Evolutionary conservation across 768 basidiomycete genomes (phyloP), one percentile per base, ranked within the genome.

Genomic region (Kwoniella europaea): DNA sequence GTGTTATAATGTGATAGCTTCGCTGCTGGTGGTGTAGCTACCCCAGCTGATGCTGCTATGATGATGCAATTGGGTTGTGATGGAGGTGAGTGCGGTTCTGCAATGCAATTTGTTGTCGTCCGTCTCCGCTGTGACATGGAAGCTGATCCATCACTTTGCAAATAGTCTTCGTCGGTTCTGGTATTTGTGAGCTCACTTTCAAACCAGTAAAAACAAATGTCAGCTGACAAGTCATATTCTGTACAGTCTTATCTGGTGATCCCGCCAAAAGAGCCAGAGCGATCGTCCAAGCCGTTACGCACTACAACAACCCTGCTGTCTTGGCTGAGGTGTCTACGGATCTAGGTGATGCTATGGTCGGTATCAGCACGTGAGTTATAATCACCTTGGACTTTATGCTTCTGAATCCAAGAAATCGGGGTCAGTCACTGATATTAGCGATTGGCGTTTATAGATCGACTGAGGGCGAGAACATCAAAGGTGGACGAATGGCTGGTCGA

Each of bases 11-110:
- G 59, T 71, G 12, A 22, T 57, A 77, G 76, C 84, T 98, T 99
- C 84, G 94, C 94, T 16, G 96, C 95, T 66, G 95, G 94, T 67
- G 94, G 94, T 64, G 88, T 95, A 62, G 92, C 93, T 58, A 94
- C 93, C 10, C 94, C 94, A 60, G 93, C 92, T 92, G 96, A 99
- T 84, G 96, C 96, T 16, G 97, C 97, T 3, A 84, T 98, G 73
- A 97, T 98, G 96, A 98, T 98, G 95, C 94, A 96, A 81, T 88
- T 98, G 44, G 94, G 96, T 44, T 94, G 93, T 83, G 96, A 96
- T 80, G 94, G 95, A 86, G 91, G 94, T 94, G 79, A 72, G 90
- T 81, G 22, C 20, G 35, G 10, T 27, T 10, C 15, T 55, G 55
- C 56, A 42, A 35, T 35, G 35, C 35, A 35, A 35, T 35, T 9